phyloP scores from a whole-genome alignment of 2,329 filamentous ascomycete species.

The Curvularia verruculosa region DNA sequence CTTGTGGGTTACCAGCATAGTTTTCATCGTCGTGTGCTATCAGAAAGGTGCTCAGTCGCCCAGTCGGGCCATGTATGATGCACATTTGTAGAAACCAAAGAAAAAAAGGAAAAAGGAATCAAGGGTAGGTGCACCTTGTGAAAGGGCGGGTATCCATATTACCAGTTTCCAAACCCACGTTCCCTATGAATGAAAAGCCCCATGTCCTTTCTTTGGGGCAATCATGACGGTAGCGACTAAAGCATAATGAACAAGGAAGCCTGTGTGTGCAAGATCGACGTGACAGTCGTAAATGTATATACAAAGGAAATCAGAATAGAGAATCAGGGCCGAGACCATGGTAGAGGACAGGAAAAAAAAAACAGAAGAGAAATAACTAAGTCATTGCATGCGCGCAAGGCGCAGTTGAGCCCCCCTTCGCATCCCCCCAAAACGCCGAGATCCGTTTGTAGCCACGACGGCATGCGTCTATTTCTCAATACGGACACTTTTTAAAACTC shows the following conservation, averaged over 20 bases:
- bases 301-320: conserved; percentile 19
- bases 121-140: conserved; percentile 35
- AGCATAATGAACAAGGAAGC: not conserved
- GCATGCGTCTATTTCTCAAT: conserved; percentile 48
- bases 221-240: conserved; percentile 5
- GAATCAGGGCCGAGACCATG: not conserved
- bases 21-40: not conserved
- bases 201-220: conserved; percentile 8
- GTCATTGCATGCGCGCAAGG: conserved; percentile 13
- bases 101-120: not conserved
- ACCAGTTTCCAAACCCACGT: conserved; percentile 24
- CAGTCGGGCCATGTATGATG: not conserved
- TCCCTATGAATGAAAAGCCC: conserved; percentile 20
- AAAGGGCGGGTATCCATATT: conserved; percentile 45
- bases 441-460: conserved; percentile 48
- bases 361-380: not conserved
- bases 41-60: not conserved
- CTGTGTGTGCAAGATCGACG: conserved; percentile 6
- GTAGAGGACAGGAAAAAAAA: not conserved
- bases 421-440: conserved; percentile 21
- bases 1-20: conserved; percentile 5
- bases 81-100: conserved; percentile 10
- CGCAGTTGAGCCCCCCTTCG: too few relatives aligned
- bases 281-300: conserved; percentile 20
- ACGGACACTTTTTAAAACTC: conserved; percentile 30